Base-by-base conservation (phyloP, 2,329 filamentous ascomycete species). In the Ceratocystis papillata region DNA sequence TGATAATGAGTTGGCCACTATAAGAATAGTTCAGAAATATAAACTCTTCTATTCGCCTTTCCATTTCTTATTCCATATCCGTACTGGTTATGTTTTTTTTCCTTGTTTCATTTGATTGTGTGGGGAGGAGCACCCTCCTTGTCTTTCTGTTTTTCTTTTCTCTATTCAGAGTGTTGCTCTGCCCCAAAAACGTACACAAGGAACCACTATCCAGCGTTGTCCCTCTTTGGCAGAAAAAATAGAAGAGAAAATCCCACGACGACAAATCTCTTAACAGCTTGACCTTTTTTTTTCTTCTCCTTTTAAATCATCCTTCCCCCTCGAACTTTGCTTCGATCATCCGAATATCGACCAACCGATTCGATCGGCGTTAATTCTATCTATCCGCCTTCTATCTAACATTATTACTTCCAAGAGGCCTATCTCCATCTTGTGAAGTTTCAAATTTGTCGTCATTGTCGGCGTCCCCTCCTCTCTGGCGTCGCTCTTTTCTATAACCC, bases 231-330 rank as follows among this genome's bases (percentile, higher is more conserved):
- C 46, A 67, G 63, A 65, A 62, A 55, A 66, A 62, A 62, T 25
- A 64, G 33, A 28, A 30, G 37, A 33, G 48, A 45, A 68, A 65
- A 68, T 65, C 61, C 67, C 60, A 68, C 64, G 37, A 65, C 66
- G 25, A 48, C 8, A 55, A 62, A 65, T 41, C 25, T 65, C 63
- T 45, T 53, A 46, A 41, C 60, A 60, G 30, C 63, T 63, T 53
- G 44, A 41, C 46, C 62, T 45, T n/a, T 68, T n/a, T 68, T 68
- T 67, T 63, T 63, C 50, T 28, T 66, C 60, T 65, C 60, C 48
- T 63, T 37, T 37, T 63, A 41, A 41, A 41, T 41, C 37, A 41
- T 63, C 48, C 45, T 25, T 65, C 22, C 41, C 60, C 25, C 60
- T 66, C 46, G 64, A 66, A 33, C 57, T 33, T 64, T 61, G 45